phyloP scores from a whole-genome alignment of 768 basidiomycete species.

The Crassisporium funariophilum region DNA sequence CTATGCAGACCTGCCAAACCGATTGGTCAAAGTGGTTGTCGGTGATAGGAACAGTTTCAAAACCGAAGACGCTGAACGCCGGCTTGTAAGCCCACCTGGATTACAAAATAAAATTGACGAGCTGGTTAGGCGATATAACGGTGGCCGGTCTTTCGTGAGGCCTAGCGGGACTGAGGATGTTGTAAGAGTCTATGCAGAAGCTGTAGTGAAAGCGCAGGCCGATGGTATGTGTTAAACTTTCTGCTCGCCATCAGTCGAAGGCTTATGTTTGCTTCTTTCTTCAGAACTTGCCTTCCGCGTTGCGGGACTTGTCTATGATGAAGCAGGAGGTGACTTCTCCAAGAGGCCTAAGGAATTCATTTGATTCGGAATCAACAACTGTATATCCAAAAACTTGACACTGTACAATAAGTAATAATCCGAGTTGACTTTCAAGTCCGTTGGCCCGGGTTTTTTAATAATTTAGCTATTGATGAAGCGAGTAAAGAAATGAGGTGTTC shows the following conservation, averaged over 20 bases:
- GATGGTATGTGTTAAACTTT: conserved; percentile 69
- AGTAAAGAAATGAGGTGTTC: conserved; percentile 1
- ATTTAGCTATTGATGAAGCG: too few relatives aligned
- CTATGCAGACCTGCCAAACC: conserved; percentile 92
- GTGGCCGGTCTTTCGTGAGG: conserved; percentile 90
- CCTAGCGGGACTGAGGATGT: conserved; percentile 99
- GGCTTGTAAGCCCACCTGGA: conserved; percentile 75
- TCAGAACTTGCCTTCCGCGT: conserved; percentile 85
- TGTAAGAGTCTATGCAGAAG: conserved; percentile 97
- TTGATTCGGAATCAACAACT: conserved; percentile 37
- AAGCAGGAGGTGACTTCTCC: conserved; percentile 75
- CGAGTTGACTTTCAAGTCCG: background rate
- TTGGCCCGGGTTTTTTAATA: too few relatives aligned
- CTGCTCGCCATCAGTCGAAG: background rate
- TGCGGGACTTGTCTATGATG: conserved; percentile 83
- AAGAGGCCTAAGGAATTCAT: conserved; percentile 78
- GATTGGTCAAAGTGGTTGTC: conserved; percentile 92
- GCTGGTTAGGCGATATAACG: conserved; percentile 73
- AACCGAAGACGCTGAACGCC: conserved; percentile 93
- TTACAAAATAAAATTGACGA: conserved; percentile 84
- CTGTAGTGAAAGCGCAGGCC: conserved; percentile 67
- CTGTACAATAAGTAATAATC: background rate
- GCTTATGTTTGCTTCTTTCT: conserved; percentile 2
- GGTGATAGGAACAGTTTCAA: conserved; percentile 79
- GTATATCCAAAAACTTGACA: background rate